Base-by-base conservation (phyloP, 768 basidiomycete species). In the Mycena galericulata region DNA sequence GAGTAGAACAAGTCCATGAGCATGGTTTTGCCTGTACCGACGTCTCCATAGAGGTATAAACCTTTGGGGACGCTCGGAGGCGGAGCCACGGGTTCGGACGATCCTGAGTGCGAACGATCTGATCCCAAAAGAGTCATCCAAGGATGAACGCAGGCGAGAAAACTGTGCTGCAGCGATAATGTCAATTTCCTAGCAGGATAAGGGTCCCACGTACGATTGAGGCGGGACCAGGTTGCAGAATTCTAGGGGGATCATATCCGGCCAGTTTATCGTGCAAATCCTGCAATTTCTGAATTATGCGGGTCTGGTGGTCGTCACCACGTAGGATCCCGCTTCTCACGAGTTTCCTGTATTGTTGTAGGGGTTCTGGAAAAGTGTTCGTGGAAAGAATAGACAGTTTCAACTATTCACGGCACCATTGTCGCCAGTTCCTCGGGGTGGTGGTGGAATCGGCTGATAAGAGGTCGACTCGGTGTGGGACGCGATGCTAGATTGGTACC, bases 21-120 rank as follows among this genome's bases (percentile, higher is more conserved):
- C 97, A 99, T 98, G 0, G 93, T 93, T 84, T 99, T 98, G 17
- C 98, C 97, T 11, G 97, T 98, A 2, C 97, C 97, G 67, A 99
- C 98, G 72, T 96, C 94, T 34, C 97, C 98, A 77, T 94, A 96
- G 22, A 99, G 90, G 81, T 99, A 99, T 32, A 99, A 85, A 12
- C 97, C 95, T 74, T 92, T 93, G 4, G 95, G 96, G 1, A 88
- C 87, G 53, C 84, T 78, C 30, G 83, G 81, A 0, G 88, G 88
- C 10, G 87, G 83, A 32, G 77, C 73, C 17, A 77, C 75, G 3
- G 84, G 83, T 27, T 78, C 62, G 18, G 78, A 74, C 29, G 77
- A n/a, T n/a, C n/a, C n/a, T n/a, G 3, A 84, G 83, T 27, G 77
- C 62, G 18, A 78, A 74, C 29, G 77, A 68, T 51, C 83, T 81